Base-by-base conservation (phyloP, 2,329 filamentous ascomycete genomes). In the Hypoxylon sp. region DNA sequence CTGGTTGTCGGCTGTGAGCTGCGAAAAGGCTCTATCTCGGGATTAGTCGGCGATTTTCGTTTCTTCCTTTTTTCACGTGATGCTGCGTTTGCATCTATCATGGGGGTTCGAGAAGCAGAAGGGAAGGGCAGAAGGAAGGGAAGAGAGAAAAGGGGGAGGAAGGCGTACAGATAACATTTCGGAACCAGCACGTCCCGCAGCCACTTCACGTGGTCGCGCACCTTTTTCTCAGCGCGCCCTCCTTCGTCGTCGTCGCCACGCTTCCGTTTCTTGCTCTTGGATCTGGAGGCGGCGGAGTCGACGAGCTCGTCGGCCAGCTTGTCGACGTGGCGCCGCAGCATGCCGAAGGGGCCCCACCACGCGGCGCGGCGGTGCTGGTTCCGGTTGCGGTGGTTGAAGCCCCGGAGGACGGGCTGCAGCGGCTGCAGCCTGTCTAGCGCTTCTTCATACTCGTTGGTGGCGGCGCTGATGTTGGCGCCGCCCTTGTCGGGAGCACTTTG, bases 291-390 rank as follows among this genome's bases (percentile, higher is more conserved):
- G 7, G 52, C 70, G 8, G 69, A 76, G 1, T 67, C 61, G 50
- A 78, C 70, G 16, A 82, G 75, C 22, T 76, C 76, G 14, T 70
- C 63, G 1, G 83, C 72, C 2, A 97, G 80, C 57, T 84, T 84
- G 7, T 80, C 79, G 7, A 91, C 77, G 60, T 88, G 84, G 48
- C 92, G 90, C 33, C 92, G 88, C 69, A 97, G 84, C 68, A 90
- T 84, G 55, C 85, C 85, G 65, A 97, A 87, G 72, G 88, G 87
- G 14, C 80, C 76, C 88, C 92, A 98, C 95, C 95, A 99, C 75
- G 88, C 87, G 28, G 89, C 86, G 67, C 86, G 84, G 58, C 89
- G 89, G 78, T 98, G 95, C 80, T 98, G 95, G 80, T 97, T 98
- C 75, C 89, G 90, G 82, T 97, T 96, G 73, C 93, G 92, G 76